Evolutionary conservation across 176 grass and related monocot genomes (phyloP).

Genomic region (Hyparrhenia diplandra): DNA sequence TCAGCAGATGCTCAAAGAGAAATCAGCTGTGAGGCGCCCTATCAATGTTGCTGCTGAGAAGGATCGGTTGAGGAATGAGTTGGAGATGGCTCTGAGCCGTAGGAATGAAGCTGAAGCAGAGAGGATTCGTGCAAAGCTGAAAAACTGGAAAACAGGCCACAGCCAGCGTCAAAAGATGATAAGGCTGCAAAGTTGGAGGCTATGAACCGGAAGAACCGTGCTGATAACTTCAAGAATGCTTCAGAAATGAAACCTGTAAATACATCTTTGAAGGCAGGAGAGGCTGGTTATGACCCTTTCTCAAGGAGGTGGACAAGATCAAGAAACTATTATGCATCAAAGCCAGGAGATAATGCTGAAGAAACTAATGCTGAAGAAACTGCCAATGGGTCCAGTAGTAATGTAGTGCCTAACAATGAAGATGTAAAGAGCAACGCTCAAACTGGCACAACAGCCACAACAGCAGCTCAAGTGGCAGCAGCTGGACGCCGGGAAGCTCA

Average conservation of each 20-base stretch:
- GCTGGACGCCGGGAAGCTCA: constrained; percentile 84
- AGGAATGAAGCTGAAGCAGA: constrained; percentile 63
- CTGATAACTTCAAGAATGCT: constrained; percentile 93
- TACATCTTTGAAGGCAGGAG: constrained; percentile 77
- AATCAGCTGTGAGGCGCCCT: constrained; percentile 68
- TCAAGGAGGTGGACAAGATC: constrained; percentile 98
- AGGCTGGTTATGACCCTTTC: constrained; percentile 95
- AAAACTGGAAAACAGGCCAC: constrained; percentile 48
- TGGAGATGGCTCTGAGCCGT: constrained; percentile 58
- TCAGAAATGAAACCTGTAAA: constrained; percentile 91
- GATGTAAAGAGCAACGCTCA: constrained; percentile 32
- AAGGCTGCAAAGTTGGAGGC: constrained; percentile 92
- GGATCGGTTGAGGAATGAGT: constrained; percentile 74
- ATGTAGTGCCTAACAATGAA: constrained; percentile 14
- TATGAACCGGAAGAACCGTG: constrained; percentile 92
- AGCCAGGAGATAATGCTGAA: constrained; percentile 50
- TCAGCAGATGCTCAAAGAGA: constrained; percentile 63
- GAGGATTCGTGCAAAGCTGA: constrained; percentile 62
- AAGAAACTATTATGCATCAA: constrained; percentile 76
- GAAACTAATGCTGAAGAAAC: constrained; percentile 45
- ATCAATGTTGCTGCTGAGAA: constrained; percentile 97
- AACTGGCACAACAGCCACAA: constrained; percentile 53
- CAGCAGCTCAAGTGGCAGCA: constrained; percentile 69
- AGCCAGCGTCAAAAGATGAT: constrained; percentile 46
- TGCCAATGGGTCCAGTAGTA: constrained; percentile 11